phyloP scores from a whole-genome alignment of 257 asterid genomes.

The Lycium barbarum region DNA sequence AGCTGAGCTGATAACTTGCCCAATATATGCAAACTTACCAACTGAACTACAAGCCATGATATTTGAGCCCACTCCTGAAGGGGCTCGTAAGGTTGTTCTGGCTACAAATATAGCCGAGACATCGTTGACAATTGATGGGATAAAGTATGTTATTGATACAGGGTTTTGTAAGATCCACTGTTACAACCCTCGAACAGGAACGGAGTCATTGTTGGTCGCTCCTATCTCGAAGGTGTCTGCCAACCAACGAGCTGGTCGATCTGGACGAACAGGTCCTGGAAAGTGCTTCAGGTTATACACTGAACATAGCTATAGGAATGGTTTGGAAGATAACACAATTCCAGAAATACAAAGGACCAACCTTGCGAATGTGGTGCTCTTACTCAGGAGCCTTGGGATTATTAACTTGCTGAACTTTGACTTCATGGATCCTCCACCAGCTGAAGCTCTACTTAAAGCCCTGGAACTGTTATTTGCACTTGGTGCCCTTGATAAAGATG shows the following conservation, averaged over 20 bases:
- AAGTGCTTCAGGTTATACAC: constrained; percentile 73
- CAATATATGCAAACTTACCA: constrained; percentile 33
- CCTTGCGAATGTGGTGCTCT: constrained; percentile 69
- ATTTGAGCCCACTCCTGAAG: constrained; percentile 41
- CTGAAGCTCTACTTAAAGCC: constrained; percentile 79
- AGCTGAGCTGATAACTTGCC: constrained; percentile 27
- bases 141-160: constrained; percentile 79
- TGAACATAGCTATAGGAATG: constrained; percentile 61
- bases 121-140: constrained; percentile 79
- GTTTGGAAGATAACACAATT: constrained; percentile 68
- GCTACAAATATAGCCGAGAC: constrained; percentile 45
- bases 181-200: constrained; percentile 78
- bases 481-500: constrained; percentile 73
- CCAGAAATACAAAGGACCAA: constrained; percentile 84
- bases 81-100: constrained; percentile 36
- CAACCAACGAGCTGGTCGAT: constrained; percentile 82
- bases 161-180: constrained; percentile 79
- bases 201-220: constrained; percentile 66
- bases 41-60: constrained; percentile 32
- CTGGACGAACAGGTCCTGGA: constrained; percentile 86
- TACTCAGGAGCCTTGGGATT: constrained; percentile 78
- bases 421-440: constrained; percentile 85
- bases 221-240: constrained; percentile 84
- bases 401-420: constrained; percentile 72
- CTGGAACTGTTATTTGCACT: constrained; percentile 71